Conservation (phyloP, 2,329 filamentous ascomycete genomes). For the Endocalyx cinctus region DNA sequence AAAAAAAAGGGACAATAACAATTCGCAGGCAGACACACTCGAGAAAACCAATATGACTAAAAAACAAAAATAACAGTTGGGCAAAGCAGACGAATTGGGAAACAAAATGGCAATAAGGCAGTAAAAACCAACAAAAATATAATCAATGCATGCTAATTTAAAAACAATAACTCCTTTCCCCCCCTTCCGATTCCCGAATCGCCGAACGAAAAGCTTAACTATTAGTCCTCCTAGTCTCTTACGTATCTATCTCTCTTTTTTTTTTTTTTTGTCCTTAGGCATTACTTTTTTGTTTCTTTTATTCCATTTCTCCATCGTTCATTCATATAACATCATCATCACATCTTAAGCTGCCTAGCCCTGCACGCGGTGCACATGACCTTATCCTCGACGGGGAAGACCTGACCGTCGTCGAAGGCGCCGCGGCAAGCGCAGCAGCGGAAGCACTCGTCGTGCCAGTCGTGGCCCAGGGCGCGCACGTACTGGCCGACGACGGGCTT, state of each 20-base stretch:
- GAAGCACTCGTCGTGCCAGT: conserved; percentile 95
- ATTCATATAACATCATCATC: conserved; percentile 20
- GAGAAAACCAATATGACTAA: no score
- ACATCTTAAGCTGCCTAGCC: conserved; percentile 54
- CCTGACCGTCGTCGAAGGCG: conserved; percentile 60
- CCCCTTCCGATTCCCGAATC: no score
- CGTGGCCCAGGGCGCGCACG: conserved; percentile 78
- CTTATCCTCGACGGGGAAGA: conserved; percentile 53
- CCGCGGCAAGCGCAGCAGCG: conserved; percentile 63
- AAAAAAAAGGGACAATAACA: no score
- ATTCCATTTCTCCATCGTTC: background rate
- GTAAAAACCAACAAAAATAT: no score
- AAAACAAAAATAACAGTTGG: no score
- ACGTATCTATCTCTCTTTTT: background rate
- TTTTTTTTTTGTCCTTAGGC: conserved; percentile 4
- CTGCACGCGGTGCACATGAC: conserved; percentile 59
- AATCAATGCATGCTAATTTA: no score
- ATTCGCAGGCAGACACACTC: no score
- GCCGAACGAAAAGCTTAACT: no score
- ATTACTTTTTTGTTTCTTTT: conserved; percentile 3
- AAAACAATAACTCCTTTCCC: no score
- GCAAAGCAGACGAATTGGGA: no score
- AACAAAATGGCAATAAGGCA: no score
- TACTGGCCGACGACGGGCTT: conserved; percentile 85
- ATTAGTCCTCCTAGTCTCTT: no score